These are phyloP conservation scores for Coemansia sp. DNA, from an alignment of 192 early-diverging fungal species.

Conservation along the genomic window DNA sequence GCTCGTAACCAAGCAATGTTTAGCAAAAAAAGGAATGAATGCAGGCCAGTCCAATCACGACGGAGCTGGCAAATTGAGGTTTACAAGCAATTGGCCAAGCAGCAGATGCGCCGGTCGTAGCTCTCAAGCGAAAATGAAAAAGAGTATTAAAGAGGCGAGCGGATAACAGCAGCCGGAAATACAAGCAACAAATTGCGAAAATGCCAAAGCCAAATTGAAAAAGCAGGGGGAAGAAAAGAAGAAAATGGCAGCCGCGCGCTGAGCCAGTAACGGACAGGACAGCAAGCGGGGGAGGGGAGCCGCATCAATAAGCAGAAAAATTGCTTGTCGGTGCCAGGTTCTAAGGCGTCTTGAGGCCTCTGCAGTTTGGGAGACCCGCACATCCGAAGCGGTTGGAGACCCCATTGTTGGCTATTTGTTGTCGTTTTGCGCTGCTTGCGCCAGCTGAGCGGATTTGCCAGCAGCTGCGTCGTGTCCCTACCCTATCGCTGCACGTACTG, in stretches of 20 bases:
- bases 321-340: neutral
- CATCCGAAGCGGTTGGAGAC: neutral
- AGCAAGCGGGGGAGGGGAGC: neutral
- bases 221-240: neutral
- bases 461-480: neutral
- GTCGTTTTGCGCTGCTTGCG: conserved; percentile 3
- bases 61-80: no score
- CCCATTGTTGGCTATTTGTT: conserved; percentile 5
- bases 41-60: neutral
- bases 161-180: neutral
- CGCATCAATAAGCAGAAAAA: neutral
- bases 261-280: conserved; percentile 1
- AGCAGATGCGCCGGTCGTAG: neutral
- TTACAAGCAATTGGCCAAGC: neutral
- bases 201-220: conserved; percentile 7
- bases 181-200: conserved; percentile 1
- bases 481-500: no score
- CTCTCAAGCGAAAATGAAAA: neutral
- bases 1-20: neutral
- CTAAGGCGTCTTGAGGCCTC: neutral
- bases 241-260: neutral
- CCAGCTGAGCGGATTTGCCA: neutral
- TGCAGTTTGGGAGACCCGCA: conserved; percentile 3
- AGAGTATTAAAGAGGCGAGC: neutral
- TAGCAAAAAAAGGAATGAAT: neutral